Conservation (phyloP, 306 rosid species). For the Vigna hirtella region DNA sequence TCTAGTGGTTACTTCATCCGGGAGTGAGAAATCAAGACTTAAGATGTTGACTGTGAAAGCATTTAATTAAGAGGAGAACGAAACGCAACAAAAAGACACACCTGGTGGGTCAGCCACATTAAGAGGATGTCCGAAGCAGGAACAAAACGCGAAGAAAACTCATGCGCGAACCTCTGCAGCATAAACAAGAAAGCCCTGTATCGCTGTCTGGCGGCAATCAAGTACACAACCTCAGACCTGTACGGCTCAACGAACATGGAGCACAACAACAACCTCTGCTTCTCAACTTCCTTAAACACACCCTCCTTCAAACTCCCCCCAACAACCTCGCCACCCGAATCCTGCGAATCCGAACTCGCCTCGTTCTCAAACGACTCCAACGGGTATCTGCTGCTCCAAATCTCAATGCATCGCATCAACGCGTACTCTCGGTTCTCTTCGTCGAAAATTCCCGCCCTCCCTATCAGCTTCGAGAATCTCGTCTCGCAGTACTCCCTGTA, state of each 20-base stretch:
- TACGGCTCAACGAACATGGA: conserved; percentile 65
- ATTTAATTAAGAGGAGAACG: conserved; percentile 33
- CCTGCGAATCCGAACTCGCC: conserved; percentile 46
- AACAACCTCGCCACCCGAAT: conserved; percentile 16
- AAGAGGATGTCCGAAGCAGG: conserved; percentile 83
- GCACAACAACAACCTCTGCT: conserved; percentile 60
- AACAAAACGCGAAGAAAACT: conserved; percentile 60
- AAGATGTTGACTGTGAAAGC: neutral
- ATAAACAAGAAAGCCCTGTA: conserved; percentile 73
- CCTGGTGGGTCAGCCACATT: conserved; percentile 95
- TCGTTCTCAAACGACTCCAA: conserved; percentile 80
- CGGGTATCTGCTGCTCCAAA: conserved; percentile 73
- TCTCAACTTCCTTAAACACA: conserved; percentile 58
- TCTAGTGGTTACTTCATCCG: neutral
- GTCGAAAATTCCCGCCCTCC: conserved; percentile 70
- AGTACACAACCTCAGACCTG: conserved; percentile 71
- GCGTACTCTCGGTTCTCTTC: conserved; percentile 95
- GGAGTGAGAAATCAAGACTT: neutral
- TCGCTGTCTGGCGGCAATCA: conserved; percentile 81
- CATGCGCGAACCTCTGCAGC: conserved; percentile 59
- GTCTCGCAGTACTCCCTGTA: conserved; percentile 74
- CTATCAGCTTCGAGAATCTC: conserved; percentile 70
- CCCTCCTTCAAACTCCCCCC: conserved; percentile 37
- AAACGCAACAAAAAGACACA: conserved; percentile 34
- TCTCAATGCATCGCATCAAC: conserved; percentile 65